phyloP scores from a whole-genome alignment of 2,329 filamentous ascomycete genomes.

The Fusarium secorum region DNA sequence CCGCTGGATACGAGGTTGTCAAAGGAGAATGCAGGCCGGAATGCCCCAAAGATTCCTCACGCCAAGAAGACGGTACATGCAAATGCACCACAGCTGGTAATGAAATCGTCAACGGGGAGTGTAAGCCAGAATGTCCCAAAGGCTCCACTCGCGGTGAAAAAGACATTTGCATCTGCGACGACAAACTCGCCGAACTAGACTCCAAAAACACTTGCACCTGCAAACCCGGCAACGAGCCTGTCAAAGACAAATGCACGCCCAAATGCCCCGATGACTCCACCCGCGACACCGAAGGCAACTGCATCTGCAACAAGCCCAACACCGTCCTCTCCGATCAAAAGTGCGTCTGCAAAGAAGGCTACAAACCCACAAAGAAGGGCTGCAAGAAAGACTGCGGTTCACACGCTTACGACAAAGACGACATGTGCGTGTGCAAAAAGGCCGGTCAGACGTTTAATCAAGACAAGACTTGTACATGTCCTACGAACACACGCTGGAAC shows the following conservation, averaged over 20 bases:
- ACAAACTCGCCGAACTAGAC: background rate
- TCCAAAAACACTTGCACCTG: background rate
- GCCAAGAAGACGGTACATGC: background rate
- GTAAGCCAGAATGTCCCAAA: background rate
- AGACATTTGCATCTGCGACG: background rate
- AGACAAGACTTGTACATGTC: background rate
- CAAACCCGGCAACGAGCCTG: background rate
- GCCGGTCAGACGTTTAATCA: fast-evolving
- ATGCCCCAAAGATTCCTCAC: background rate
- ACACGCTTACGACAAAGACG: background rate
- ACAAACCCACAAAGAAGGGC: background rate
- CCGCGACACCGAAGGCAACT: background rate
- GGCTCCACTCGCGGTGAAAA: background rate
- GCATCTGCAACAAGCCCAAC: background rate
- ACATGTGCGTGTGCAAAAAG: background rate
- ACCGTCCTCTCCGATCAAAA: background rate
- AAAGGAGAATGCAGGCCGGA: background rate
- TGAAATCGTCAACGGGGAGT: background rate
- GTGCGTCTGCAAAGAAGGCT: background rate
- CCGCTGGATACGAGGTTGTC: background rate
- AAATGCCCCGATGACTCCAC: background rate
- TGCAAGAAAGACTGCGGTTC: background rate
- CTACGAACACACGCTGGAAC: background rate
- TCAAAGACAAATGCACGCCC: background rate
- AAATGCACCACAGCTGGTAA: fast-evolving